phyloP scores from a whole-genome alignment of 2,329 filamentous ascomycete genomes.

The Seiridium cupressi region DNA sequence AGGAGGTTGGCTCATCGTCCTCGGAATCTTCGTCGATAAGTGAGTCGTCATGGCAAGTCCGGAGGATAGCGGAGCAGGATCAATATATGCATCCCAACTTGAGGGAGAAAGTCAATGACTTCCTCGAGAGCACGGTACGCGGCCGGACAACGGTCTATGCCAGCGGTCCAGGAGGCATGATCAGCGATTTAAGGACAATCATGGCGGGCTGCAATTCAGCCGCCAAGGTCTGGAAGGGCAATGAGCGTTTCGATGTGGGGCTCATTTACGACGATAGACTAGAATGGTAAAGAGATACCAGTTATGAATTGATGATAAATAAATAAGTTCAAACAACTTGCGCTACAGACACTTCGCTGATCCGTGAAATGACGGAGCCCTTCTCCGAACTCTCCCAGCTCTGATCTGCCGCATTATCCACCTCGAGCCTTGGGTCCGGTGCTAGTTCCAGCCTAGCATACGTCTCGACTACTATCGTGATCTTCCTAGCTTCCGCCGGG shows the following conservation, averaged over 20 bases:
- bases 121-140: constrained; percentile 42
- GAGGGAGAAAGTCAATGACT: constrained; percentile 41
- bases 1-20: constrained; percentile 22
- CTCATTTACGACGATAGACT: constrained; percentile 61
- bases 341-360: background rate
- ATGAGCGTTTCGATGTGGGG: constrained; percentile 53
- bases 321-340: background rate
- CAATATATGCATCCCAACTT: constrained; percentile 43
- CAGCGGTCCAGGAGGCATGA: constrained; percentile 60
- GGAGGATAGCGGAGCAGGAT: constrained; percentile 25
- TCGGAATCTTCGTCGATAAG: constrained; percentile 17
- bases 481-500: constrained; percentile 3
- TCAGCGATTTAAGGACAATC: constrained; percentile 52
- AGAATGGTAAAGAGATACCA: constrained; percentile 38
- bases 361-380: background rate
- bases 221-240: constrained; percentile 54
- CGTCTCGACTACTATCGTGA: constrained; percentile 9
- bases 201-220: constrained; percentile 55
- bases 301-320: too few species aligned
- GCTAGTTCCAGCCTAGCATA: constrained; percentile 3
- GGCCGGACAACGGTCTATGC: constrained; percentile 57
- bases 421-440: background rate
- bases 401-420: background rate
- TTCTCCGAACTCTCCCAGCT: background rate
- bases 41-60: constrained; percentile 24